Base-by-base conservation (phyloP, 2,329 filamentous ascomycete genomes). In the Fusarium sp. region DNA sequence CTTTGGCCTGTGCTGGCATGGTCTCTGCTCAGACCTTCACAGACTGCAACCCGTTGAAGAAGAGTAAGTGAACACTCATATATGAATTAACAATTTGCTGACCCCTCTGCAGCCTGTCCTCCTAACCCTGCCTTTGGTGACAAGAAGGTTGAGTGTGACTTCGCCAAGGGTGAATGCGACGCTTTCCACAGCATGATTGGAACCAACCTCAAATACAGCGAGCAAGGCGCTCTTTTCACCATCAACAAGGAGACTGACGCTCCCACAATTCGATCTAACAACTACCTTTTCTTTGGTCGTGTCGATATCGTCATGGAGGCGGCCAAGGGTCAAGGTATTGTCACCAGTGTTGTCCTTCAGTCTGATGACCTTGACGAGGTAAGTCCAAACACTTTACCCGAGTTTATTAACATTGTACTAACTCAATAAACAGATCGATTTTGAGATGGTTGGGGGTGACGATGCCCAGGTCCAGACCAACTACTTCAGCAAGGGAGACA, bases 231-330 rank as follows among this genome's bases (percentile, higher is more conserved):
- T 63, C 77, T 81, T 66, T 88, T 88, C 80, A 85, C 87, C 73
- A 97, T 97, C 81, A 86, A 85, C 35, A 82, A 87, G 50, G 85
- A 88, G 67, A 83, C 77, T 14, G 86, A 93, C 51, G 88, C 86
- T 48, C 90, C 93, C 37, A 93, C 91, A 33, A 93, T 97, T 79
- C 85, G 84, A 74, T 87, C 87, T 57, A 85, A 89, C 75, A 94
- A 94, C 86, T 98, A 97, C 85, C 93, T 99, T 79, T 97, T 98
- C 92, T 98, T 97, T 79, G 96, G 96, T 66, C 90, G 90, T 75
- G 87, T 97, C 72, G 92, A 96, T 55, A 88, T 93, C 63, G 88
- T 87, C 30, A 82, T 97, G 75, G 91, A 94, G 79, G 90, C 92
- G 39, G 90, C 96, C 25, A 86, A 91, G 4, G 96, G 95, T 43